A percentile compares a stretch with the other conserved stretches of the same genome.
Evolutionary conservation across 371 early-diverging fungal genomes (phyloP).

Genomic region (Actinomortierella wolfii): DNA sequence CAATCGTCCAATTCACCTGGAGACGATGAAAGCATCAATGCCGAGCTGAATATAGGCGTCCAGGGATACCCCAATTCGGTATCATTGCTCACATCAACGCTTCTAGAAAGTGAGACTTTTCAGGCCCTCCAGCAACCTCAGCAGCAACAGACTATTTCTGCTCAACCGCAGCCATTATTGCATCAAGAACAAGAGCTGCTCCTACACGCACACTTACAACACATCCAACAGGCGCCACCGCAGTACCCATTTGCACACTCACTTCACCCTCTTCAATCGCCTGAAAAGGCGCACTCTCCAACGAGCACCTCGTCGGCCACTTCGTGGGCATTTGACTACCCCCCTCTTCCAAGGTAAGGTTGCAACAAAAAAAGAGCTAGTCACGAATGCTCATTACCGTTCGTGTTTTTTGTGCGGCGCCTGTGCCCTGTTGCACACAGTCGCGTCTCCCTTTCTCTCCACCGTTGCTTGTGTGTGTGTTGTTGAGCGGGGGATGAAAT

Average conservation of each 20-base stretch:
- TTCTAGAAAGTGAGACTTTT: too few species aligned
- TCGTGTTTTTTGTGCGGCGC: too few species aligned
- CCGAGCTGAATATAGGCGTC: conserved; percentile 17
- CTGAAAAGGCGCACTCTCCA: conserved; percentile 5
- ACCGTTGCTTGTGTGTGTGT: too few species aligned
- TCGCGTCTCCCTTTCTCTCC: too few species aligned
- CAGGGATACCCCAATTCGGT: too few species aligned
- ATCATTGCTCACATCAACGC: too few species aligned
- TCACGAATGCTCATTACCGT: not conserved
- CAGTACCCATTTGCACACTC: not conserved
- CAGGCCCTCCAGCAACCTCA: conserved; percentile 19
- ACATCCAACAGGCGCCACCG: conserved; percentile 1
- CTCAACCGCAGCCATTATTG: conserved; percentile 13
- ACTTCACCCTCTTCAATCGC: conserved; percentile 6
- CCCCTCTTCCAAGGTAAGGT: not conserved
- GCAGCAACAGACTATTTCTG: conserved; percentile 20
- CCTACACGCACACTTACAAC: conserved; percentile 8
- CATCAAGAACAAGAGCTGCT: not conserved
- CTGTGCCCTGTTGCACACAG: too few species aligned
- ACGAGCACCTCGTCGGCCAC: too few species aligned
- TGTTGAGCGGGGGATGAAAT: too few species aligned
- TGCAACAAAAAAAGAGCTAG: not conserved
- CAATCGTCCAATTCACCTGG: conserved; percentile 29
- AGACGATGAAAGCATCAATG: conserved; percentile 22
- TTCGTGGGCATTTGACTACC: conserved; percentile 14